Evolutionary conservation across 352 stramenopile species (phyloP).

Genomic region (Pythium coloratum): DNA sequence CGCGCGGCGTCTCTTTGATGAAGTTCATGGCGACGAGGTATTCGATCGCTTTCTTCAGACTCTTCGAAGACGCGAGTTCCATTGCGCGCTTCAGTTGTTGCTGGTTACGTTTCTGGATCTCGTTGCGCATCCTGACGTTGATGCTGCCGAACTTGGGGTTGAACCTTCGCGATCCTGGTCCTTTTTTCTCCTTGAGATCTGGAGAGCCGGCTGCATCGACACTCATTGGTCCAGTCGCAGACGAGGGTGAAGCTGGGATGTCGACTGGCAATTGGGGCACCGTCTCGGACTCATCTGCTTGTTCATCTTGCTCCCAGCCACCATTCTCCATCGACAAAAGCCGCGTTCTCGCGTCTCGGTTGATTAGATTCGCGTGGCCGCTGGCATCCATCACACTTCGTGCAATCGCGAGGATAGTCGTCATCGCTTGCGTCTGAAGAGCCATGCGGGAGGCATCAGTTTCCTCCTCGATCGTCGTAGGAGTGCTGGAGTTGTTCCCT

Average conservation of each 20-base stretch:
- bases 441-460: slow-evolving; percentile 33
- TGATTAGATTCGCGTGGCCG: slow-evolving; percentile 85
- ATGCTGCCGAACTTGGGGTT: slow-evolving; percentile 46
- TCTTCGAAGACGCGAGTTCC: slow-evolving; percentile 80
- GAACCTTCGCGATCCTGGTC: neutral
- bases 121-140: slow-evolving; percentile 78
- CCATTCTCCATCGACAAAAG: slow-evolving; percentile 84
- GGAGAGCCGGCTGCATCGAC: slow-evolving; percentile 4
- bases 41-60: slow-evolving; percentile 85
- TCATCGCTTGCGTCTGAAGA: slow-evolving; percentile 69
- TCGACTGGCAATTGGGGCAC: neutral
- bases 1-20: slow-evolving; percentile 78
- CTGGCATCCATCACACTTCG: slow-evolving; percentile 87
- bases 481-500: slow-evolving; percentile 34
- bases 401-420: slow-evolving; percentile 69
- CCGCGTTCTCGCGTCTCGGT: slow-evolving; percentile 67
- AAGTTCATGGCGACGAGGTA: slow-evolving; percentile 88
- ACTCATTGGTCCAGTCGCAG: neutral
- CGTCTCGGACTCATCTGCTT: slow-evolving; percentile 18
- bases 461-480: slow-evolving; percentile 37
- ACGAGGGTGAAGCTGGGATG: neutral
- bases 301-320: slow-evolving; percentile 84
- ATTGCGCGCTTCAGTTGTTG: slow-evolving; percentile 79
- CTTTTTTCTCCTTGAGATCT: slow-evolving; percentile 4
- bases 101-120: slow-evolving; percentile 82